A percentile compares a stretch with the other conserved stretches of the same genome.
Conservation (phyloP, 139 green algal species). For the Chlorella sp. region DNA sequence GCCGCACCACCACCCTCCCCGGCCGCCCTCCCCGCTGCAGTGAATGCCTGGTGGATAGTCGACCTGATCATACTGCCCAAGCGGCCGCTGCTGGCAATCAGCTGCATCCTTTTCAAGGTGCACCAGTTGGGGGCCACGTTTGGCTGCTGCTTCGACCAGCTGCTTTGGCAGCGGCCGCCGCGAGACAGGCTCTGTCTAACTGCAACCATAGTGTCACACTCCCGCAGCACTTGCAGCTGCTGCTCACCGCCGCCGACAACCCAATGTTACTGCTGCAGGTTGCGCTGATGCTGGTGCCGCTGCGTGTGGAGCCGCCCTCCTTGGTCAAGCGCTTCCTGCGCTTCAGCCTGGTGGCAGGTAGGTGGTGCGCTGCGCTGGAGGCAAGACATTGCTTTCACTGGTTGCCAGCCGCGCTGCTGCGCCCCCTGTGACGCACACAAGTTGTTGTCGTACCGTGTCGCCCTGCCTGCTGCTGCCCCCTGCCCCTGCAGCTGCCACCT, state of each 20-base stretch:
- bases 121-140: background rate
- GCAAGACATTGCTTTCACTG: too few species aligned
- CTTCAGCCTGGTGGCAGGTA: background rate
- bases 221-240: background rate
- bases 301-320: background rate
- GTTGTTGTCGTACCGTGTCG: too few species aligned
- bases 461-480: too few species aligned
- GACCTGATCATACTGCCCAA: background rate
- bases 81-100: background rate
- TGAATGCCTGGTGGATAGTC: constrained; percentile 11
- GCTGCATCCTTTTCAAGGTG: constrained; percentile 1
- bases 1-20: background rate
- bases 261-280: too few species aligned
- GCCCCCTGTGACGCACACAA: too few species aligned
- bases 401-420: too few species aligned
- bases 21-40: background rate
- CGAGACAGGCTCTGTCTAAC: background rate
- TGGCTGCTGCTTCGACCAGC: background rate
- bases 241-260: too few species aligned
- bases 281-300: constrained; percentile 3
- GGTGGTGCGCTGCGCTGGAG: too few species aligned
- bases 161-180: background rate
- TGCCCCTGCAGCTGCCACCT: too few species aligned
- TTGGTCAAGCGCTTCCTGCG: constrained; percentile 10
- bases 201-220: background rate